phyloP scores from a whole-genome alignment of 176 grass and related monocot genomes.

The Tillandsia leiboldiana region DNA sequence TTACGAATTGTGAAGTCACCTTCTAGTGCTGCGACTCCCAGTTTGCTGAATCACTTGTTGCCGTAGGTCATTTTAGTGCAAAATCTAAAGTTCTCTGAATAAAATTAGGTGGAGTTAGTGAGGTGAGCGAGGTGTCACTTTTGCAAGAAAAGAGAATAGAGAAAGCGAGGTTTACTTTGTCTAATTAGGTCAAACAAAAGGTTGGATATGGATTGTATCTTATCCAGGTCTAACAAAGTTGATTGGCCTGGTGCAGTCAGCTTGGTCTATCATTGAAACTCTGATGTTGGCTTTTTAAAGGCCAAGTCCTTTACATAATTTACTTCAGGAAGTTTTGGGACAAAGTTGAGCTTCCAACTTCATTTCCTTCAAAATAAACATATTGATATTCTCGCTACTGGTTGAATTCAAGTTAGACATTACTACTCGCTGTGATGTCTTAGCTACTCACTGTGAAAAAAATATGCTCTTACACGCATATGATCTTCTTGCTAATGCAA shows the following conservation, averaged over 20 bases:
- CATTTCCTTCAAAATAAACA: constrained; percentile 1
- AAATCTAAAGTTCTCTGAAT: not conserved
- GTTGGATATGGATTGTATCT: too few species aligned
- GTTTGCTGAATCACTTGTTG: not conserved
- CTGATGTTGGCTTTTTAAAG: not conserved
- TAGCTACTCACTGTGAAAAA: too few species aligned
- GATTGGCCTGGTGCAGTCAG: not conserved
- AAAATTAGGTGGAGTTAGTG: not conserved
- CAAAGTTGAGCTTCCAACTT: not conserved
- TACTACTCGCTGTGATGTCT: too few species aligned
- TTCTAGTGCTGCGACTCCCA: not conserved
- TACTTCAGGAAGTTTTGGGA: not conserved
- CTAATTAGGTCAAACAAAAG: not conserved
- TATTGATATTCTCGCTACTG: not conserved
- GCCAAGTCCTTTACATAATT: not conserved
- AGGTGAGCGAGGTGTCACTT: not conserved
- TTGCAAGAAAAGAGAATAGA: not conserved
- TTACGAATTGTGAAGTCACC: not conserved
- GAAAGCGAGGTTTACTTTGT: not conserved
- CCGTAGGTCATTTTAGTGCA: not conserved
- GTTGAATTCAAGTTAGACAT: not conserved
- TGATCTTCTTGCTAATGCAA: too few species aligned
- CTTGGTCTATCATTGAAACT: not conserved
- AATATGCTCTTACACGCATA: too few species aligned
- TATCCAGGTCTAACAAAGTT: too few species aligned